phyloP scores from a whole-genome alignment of 2,329 filamentous ascomycete species.

The Furcasterigmium sp. region DNA sequence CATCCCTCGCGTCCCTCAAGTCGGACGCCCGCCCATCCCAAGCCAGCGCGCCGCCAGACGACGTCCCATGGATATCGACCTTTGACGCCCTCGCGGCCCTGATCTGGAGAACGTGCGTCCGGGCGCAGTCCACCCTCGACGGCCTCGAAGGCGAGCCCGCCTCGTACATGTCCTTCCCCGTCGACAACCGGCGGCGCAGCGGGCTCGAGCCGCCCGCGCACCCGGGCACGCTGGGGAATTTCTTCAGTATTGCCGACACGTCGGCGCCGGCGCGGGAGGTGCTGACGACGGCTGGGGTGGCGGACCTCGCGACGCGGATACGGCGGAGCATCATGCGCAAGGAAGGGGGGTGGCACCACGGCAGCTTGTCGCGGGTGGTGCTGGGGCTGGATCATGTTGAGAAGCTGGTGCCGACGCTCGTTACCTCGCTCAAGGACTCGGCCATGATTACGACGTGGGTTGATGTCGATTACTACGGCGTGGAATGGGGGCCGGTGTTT shows the following conservation, averaged over 20 bases:
- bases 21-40: conserved; percentile 3
- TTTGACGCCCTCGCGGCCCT: conserved; percentile 5
- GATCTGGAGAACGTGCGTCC: conserved; percentile 6
- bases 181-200: conserved; percentile 3
- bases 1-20: conserved; percentile 5
- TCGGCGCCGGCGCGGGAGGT: conserved; percentile 3
- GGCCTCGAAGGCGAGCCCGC: conserved; percentile 3
- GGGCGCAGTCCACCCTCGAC: conserved; percentile 4
- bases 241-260: conserved; percentile 4
- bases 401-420: background rate
- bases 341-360: background rate
- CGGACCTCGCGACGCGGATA: conserved; percentile 3
- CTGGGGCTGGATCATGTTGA: conserved; percentile 3
- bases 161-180: conserved; percentile 4
- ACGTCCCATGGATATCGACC: conserved; percentile 5
- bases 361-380: conserved; percentile 1
- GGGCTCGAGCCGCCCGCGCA: conserved; percentile 4
- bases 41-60: background rate
- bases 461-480: conserved; percentile 3
- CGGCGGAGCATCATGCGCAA: background rate
- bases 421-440: conserved; percentile 1
- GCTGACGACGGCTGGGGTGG: conserved; percentile 3
- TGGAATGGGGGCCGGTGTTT: conserved; percentile 3
- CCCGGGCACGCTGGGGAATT: conserved; percentile 4
- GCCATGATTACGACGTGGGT: conserved; percentile 4